Percentiles rank a stretch among this genome's conserved stretches.
These are phyloP conservation scores for Xeromyces bisporus DNA, from an alignment of 495 filamentous ascomycete genomes.

Conservation along the genomic window DNA sequence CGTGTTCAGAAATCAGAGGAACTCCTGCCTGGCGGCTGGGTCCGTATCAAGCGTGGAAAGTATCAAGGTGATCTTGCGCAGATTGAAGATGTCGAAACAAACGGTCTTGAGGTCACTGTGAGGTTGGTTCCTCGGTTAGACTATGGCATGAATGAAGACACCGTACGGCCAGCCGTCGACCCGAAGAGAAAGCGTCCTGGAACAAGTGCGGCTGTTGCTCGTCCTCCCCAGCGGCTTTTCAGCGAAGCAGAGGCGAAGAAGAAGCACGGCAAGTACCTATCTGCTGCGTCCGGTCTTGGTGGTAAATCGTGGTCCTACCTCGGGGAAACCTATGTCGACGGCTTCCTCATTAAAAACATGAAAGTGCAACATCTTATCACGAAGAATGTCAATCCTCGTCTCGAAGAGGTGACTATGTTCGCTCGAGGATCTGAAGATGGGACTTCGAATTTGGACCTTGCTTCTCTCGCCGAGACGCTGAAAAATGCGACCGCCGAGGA, in stretches of 20 bases:
- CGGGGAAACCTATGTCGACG: conserved; percentile 77
- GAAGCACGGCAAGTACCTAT: conserved; percentile 57
- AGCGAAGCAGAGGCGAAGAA: conserved; percentile 88
- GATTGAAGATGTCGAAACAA: conserved; percentile 83
- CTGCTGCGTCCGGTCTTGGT: conserved; percentile 34
- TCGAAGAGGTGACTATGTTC: conserved; percentile 92
- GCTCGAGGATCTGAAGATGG: conserved; percentile 79
- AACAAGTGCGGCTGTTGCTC: conserved; percentile 27
- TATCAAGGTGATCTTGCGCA: conserved; percentile 85
- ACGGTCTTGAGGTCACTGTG: conserved; percentile 74
- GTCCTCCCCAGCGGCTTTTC: conserved; percentile 85
- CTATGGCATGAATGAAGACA: conserved; percentile 76
- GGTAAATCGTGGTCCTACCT: conserved; percentile 67
- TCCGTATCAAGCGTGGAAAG: conserved; percentile 69
- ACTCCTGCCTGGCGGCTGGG: conserved; percentile 79
- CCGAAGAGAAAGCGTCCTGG: conserved; percentile 64
- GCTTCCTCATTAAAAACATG: conserved; percentile 87
- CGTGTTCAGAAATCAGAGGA: conserved; percentile 70
- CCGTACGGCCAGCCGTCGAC: conserved; percentile 32
- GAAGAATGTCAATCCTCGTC: conserved; percentile 76
- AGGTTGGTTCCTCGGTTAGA: conserved; percentile 79
- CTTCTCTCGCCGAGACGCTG: conserved; percentile 69
- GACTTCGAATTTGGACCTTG: conserved; percentile 80
- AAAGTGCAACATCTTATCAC: conserved; percentile 69
- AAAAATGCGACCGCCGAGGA: conserved; percentile 62